Conservation (phyloP, 129 eudicot genomes). For the Escallonia herrerae region DNA sequence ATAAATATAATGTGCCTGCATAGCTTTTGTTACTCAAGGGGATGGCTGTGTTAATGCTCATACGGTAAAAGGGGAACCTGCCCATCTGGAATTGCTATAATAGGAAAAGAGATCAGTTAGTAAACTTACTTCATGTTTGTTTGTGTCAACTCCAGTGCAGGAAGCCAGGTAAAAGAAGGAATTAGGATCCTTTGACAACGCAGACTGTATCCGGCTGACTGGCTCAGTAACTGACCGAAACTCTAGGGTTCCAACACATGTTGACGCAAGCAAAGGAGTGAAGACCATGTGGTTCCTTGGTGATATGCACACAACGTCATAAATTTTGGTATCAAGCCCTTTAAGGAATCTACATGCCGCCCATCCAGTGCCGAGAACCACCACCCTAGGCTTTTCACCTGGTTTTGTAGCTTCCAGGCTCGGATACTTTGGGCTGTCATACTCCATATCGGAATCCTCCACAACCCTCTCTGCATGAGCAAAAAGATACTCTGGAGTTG, state of each 20-base stretch:
- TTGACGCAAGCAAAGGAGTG: conserved; percentile 91
- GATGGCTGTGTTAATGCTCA: too few relatives aligned
- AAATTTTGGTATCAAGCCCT: conserved; percentile 65
- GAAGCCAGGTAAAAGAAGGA: conserved; percentile 74
- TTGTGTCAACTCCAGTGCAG: conserved; percentile 63
- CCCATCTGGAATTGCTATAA: neutral
- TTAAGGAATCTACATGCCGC: conserved; percentile 91
- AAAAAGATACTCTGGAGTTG: conserved; percentile 38
- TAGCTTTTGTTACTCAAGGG: too few relatives aligned
- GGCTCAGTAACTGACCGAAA: conserved; percentile 96
- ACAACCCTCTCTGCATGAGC: conserved; percentile 44
- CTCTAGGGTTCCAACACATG: conserved; percentile 95
- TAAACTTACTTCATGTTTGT: conserved; percentile 72
- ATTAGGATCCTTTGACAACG: conserved; percentile 68
- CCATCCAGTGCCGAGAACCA: conserved; percentile 95
- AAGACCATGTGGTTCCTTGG: conserved; percentile 98
- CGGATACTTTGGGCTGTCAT: conserved; percentile 37
- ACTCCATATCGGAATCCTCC: conserved; percentile 44
- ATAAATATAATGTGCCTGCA: too few relatives aligned
- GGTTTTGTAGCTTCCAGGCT: conserved; percentile 78
- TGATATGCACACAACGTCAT: conserved; percentile 83
- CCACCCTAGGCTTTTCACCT: conserved; percentile 85
- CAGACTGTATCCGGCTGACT: conserved; percentile 64
- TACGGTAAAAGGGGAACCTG: too few relatives aligned
- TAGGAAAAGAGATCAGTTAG: neutral